Percentiles rank a stretch among this genome's conserved stretches.
phyloP scores from a whole-genome alignment of 352 stramenopile genomes.

The Globisporangium cylindrosporum region DNA sequence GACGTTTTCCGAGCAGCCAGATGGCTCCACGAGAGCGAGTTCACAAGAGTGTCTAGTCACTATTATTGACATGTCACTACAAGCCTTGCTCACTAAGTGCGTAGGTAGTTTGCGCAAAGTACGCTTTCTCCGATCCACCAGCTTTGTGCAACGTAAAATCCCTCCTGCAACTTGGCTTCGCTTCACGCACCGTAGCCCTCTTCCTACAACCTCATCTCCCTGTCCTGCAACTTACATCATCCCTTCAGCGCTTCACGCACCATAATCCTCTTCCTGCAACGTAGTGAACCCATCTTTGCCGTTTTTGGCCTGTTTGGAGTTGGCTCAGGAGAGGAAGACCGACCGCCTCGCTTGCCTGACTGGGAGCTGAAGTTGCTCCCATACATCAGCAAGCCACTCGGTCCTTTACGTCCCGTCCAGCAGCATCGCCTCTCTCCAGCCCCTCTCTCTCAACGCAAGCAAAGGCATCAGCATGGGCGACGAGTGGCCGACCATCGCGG shows the following conservation, averaged over 20 bases:
- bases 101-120: background rate
- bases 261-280: background rate
- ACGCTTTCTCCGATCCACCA: background rate
- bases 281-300: background rate
- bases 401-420: background rate
- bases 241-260: background rate
- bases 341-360: background rate
- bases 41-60: no score
- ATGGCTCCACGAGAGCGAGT: background rate
- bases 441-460: background rate
- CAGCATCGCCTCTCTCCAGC: background rate
- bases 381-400: background rate
- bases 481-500: slow-evolving; percentile 81
- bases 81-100: background rate
- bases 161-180: background rate
- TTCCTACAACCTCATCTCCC: background rate
- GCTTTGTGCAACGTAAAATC: background rate
- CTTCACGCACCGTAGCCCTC: background rate
- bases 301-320: background rate
- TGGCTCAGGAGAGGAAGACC: background rate
- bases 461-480: slow-evolving; percentile 53
- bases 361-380: background rate
- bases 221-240: background rate
- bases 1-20: background rate
- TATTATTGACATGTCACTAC: background rate